A percentile compares a stretch with the other conserved stretches of the same genome.
These are phyloP conservation scores for Lactarius psammicola DNA, from an alignment of 768 basidiomycete species.

Conservation along the genomic window DNA sequence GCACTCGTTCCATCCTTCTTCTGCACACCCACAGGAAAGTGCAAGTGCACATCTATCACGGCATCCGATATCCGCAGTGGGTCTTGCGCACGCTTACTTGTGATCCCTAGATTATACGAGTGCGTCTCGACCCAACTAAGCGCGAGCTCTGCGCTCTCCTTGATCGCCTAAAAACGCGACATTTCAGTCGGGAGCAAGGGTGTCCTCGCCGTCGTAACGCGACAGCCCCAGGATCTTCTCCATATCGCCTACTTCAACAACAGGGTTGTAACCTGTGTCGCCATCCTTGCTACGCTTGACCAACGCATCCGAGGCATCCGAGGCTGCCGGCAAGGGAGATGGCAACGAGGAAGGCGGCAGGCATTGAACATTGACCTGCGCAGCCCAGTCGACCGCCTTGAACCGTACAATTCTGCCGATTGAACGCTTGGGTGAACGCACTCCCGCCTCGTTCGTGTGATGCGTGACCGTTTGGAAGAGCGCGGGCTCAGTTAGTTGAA, in stretches of 20 bases:
- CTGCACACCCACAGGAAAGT: no score
- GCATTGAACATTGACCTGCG: constrained; percentile 51
- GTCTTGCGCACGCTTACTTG: constrained; percentile 64
- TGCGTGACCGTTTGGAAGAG: constrained; percentile 71
- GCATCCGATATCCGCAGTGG: constrained; percentile 67
- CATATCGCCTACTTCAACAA: constrained; percentile 66
- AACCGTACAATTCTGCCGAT: constrained; percentile 80
- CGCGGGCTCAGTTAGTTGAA: constrained; percentile 67
- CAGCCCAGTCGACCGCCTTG: constrained; percentile 91
- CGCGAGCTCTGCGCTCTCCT: constrained; percentile 87
- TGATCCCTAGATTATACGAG: constrained; percentile 77
- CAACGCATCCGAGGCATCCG: not conserved
- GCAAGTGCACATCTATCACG: constrained; percentile 77
- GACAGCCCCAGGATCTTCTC: constrained; percentile 81
- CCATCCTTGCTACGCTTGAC: not conserved
- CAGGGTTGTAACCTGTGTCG: constrained; percentile 46
- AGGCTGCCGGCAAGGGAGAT: not conserved
- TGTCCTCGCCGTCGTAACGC: constrained; percentile 77
- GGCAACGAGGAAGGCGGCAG: constrained; percentile 23
- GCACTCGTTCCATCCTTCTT: no score
- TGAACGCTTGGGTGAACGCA: constrained; percentile 83
- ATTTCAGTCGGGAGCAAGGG: constrained; percentile 47
- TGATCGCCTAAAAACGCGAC: constrained; percentile 59
- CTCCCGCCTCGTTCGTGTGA: constrained; percentile 93
- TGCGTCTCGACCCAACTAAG: constrained; percentile 90